Conservation (phyloP, 768 basidiomycete genomes). For the Macrocybe gigantea region DNA sequence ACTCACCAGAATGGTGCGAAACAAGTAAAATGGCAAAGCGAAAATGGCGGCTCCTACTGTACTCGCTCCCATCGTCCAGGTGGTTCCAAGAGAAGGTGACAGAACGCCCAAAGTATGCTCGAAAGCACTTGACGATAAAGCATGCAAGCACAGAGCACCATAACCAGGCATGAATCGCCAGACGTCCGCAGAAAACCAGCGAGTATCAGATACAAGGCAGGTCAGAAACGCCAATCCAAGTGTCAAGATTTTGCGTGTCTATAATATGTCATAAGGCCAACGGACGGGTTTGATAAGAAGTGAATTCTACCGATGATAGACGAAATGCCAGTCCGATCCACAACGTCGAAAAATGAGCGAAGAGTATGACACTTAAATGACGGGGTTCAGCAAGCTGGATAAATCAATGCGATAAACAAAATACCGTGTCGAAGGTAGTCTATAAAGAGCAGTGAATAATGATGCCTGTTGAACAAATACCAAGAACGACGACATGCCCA, state of each 20-base stretch:
- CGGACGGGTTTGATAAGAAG: neutral
- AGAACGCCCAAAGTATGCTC: constrained; percentile 58
- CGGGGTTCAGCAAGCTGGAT: constrained; percentile 1
- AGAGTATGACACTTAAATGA: constrained; percentile 54
- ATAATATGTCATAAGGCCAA: constrained; percentile 2
- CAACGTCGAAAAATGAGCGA: constrained; percentile 63
- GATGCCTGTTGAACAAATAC: constrained; percentile 65
- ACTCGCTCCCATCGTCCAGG: constrained; percentile 49
- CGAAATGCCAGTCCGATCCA: constrained; percentile 51
- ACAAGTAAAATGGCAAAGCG: constrained; percentile 58
- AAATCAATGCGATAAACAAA: constrained; percentile 11
- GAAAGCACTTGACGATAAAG: constrained; percentile 51
- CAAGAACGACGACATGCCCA: constrained; percentile 61
- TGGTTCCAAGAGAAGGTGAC: constrained; percentile 50
- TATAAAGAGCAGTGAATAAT: constrained; percentile 62
- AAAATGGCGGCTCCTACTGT: constrained; percentile 60
- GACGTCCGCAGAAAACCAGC: constrained; percentile 31
- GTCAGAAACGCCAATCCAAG: constrained; percentile 44
- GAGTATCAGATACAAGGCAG: constrained; percentile 53
- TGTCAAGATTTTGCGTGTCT: constrained; percentile 48
- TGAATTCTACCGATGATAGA: constrained; percentile 38
- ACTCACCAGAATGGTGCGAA: constrained; percentile 54
- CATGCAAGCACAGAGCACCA: constrained; percentile 55
- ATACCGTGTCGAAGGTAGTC: constrained; percentile 63
- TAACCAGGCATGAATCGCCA: constrained; percentile 57